phyloP scores from a whole-genome alignment of 2,329 filamentous ascomycete species.

The Fusarium avenaceum region DNA sequence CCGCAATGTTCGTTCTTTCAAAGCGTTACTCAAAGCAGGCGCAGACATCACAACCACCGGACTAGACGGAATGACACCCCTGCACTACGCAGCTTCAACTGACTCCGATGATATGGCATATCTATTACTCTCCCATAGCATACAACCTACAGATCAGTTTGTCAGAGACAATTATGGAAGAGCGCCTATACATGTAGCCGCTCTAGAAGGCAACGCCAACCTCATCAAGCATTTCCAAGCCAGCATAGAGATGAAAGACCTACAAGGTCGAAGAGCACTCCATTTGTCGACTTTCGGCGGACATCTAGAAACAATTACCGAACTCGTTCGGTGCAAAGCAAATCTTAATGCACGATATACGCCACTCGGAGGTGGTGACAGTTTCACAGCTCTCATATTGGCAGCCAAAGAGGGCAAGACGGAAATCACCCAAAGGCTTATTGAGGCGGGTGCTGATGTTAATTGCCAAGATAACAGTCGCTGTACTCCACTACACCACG shows the following conservation, averaged over 20 bases:
- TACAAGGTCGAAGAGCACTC: neutral
- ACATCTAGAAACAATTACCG: too few relatives aligned
- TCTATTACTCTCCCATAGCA: too few relatives aligned
- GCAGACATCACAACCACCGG: neutral
- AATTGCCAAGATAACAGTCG: too few relatives aligned
- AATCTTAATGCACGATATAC: too few relatives aligned
- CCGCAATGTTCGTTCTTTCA: fast-evolving
- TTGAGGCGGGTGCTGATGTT: too few relatives aligned
- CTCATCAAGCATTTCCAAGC: neutral
- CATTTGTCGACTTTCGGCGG: neutral
- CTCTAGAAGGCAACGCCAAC: neutral
- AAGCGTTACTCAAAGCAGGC: fast-evolving
- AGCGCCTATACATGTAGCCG: neutral
- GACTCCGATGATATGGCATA: too few relatives aligned
- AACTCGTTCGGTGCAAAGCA: too few relatives aligned
- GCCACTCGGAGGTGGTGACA: too few relatives aligned
- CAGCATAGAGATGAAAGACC: neutral
- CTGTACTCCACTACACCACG: too few relatives aligned
- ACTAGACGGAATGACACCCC: neutral
- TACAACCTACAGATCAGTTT: neutral
- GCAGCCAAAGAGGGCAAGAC: too few relatives aligned
- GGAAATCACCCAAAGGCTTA: too few relatives aligned
- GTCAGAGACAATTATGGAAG: neutral
- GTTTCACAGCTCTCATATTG: too few relatives aligned
- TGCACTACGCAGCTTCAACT: neutral